phyloP scores from a whole-genome alignment of 23 red algal genomes.

The Gracilaria vermiculophylla region DNA sequence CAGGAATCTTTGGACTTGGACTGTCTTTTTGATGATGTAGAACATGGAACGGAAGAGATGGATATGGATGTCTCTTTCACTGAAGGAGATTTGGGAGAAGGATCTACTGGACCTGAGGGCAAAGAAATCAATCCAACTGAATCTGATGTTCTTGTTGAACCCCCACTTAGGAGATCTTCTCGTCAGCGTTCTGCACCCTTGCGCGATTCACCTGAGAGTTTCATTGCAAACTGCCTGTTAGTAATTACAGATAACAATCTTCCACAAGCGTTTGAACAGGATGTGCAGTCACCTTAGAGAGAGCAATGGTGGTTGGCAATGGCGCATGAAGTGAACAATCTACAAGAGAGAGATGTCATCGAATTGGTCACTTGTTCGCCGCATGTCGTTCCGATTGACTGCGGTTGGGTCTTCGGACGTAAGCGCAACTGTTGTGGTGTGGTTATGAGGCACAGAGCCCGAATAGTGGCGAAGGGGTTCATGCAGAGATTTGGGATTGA shows the following conservation, averaged over 20 bases:
- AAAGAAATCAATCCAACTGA: no score
- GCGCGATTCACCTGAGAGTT: neutral
- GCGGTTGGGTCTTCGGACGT: slow-evolving; percentile 15
- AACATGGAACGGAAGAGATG: no score
- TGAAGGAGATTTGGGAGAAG: neutral
- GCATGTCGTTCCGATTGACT: neutral
- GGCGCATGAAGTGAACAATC: neutral
- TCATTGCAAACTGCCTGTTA: neutral
- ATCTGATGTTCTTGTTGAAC: no score
- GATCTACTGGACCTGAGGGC: no score
- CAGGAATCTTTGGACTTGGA: no score
- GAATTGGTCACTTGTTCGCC: neutral
- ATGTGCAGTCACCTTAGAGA: neutral
- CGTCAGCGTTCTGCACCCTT: neutral
- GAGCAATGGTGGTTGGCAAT: neutral
- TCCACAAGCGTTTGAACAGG: neutral
- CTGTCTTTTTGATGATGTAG: no score
- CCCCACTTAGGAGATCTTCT: neutral
- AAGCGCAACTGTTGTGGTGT: slow-evolving; percentile 1
- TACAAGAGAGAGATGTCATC: neutral
- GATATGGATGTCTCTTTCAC: no score
- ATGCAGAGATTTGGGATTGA: slow-evolving; percentile 32
- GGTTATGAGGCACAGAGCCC: slow-evolving; percentile 18
- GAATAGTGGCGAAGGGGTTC: slow-evolving; percentile 53
- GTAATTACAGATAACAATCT: neutral